phyloP scores from a whole-genome alignment of 192 early-diverging fungal genomes.

The Allomyces arbusculus region DNA sequence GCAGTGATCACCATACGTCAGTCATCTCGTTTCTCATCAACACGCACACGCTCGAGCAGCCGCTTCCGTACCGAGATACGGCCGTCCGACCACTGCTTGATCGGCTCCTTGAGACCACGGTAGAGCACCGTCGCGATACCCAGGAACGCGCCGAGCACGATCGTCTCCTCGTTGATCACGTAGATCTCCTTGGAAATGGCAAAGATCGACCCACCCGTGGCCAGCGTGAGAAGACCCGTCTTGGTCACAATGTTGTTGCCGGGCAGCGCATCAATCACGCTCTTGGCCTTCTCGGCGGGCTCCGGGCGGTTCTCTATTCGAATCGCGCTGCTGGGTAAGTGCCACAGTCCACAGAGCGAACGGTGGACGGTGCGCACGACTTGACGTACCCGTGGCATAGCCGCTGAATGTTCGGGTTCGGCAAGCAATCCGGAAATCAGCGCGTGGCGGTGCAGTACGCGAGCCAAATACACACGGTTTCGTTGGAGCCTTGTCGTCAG shows the following conservation, averaged over 20 bases:
- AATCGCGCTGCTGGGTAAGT: too few species aligned
- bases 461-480: too few species aligned
- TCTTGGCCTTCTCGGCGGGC: conserved; percentile 69
- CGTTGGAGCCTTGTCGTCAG: too few species aligned
- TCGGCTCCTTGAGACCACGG: conserved; percentile 60
- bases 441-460: too few species aligned
- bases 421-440: too few species aligned
- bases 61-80: conserved; percentile 22
- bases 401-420: too few species aligned
- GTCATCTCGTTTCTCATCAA: too few species aligned
- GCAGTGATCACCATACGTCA: neutral
- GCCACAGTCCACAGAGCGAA: too few species aligned
- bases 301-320: conserved; percentile 19
- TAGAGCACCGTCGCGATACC: conserved; percentile 61
- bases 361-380: too few species aligned
- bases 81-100: conserved; percentile 50
- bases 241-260: conserved; percentile 74
- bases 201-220: conserved; percentile 64
- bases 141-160: conserved; percentile 60
- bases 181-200: conserved; percentile 96
- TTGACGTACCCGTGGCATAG: too few species aligned
- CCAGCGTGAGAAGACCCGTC: conserved; percentile 65
- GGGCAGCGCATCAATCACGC: conserved; percentile 81
- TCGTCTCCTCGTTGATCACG: conserved; percentile 80
- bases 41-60: too few species aligned